Base-by-base conservation (phyloP, 495 filamentous ascomycete genomes). In the Aspergillus egyptiacus region DNA sequence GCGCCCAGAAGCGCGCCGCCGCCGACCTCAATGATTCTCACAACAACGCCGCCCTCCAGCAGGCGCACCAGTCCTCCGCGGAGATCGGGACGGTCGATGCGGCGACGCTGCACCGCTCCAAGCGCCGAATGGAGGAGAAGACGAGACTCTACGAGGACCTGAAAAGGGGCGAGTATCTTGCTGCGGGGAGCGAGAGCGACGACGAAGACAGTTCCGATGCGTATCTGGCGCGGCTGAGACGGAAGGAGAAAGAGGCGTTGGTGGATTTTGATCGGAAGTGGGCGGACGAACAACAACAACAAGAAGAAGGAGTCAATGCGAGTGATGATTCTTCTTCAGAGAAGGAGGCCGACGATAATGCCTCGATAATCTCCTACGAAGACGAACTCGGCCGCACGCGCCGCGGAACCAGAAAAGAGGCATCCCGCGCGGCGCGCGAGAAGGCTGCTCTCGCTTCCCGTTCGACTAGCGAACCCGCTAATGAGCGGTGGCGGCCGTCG, bases 241-340 rank as follows among this genome's bases (percentile, higher is more conserved):
- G 69, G 44, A 67, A 62, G 48, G 71, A 74, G 45, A 65, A 67
- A 41, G 78, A 76, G 57, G 78, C 66, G 7, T 68, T 91, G 17
- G 83, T 98, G 0, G 93, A 98, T 70, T 98, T 97, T 60, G 91
- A 96, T 66, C 73, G 81, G 34, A 98, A 97, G 66, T 96, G 91
- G 89, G 88, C 83, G 0, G 87, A 94, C 55, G 63, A 67, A 31
- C 62, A 81, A 35, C 65, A n/a, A n/a, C n/a, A n/a, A n/a, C n/a
- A n/a, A 66, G 9, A 69, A 71, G 10, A 59, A 62, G 11, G 60
- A 48, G 11, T 64, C 62, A n/a, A n/a, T n/a, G n/a, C n/a, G n/a
- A n/a, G 28, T 10, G 32, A 37, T 22, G 28, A 20, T 1, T 50
- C 53, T 60, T 28, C 72, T 14, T 67, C 70, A 1, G 58, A 58